phyloP scores from a whole-genome alignment of 306 rosid species.

The Medicago truncatula region DNA sequence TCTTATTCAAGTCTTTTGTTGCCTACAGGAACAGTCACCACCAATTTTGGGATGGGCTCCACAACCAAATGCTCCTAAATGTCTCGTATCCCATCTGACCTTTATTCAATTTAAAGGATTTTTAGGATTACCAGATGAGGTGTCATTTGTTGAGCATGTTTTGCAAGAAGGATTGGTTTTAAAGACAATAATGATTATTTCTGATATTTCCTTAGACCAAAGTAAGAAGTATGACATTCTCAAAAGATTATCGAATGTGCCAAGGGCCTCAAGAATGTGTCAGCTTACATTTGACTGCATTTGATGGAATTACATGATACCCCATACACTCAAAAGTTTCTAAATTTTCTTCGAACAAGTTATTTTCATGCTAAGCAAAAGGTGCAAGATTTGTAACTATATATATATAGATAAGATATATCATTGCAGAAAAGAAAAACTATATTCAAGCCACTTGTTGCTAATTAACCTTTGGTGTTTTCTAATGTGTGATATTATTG shows the following conservation, averaged over 20 bases:
- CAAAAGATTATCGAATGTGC: neutral
- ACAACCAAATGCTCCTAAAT: constrained; percentile 3
- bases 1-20: neutral
- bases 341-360: neutral
- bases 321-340: neutral
- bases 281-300: neutral
- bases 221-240: neutral
- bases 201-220: neutral
- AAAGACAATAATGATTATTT: neutral
- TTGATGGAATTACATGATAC: neutral
- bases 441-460: no score
- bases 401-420: no score
- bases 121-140: neutral
- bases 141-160: neutral
- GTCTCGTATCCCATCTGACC: neutral
- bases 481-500: no score
- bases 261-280: neutral
- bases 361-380: neutral
- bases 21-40: neutral
- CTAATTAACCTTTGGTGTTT: no score
- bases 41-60: neutral
- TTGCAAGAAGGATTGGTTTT: neutral
- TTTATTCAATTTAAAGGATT: neutral
- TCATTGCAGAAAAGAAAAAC: no score
- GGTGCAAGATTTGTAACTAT: no score